Evolutionary conservation across 495 filamentous ascomycete species (phyloP), one percentile per base, ranked within the genome.

Genomic region (Aspergillus affinis): DNA sequence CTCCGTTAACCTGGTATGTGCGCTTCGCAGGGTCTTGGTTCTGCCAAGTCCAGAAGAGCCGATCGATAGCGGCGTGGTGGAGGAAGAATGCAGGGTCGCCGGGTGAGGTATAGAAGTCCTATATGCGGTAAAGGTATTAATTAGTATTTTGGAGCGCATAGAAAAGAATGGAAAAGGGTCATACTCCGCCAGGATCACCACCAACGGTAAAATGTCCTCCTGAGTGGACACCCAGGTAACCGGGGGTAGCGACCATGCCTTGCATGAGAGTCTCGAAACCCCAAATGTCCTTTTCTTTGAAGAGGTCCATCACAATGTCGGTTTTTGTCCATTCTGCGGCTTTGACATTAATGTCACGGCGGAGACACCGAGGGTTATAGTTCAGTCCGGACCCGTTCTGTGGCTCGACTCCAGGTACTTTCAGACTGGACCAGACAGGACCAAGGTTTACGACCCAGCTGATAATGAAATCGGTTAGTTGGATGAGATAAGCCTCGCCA

Each of bases 181-280:
- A n/a, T 61, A 61, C 60, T 21, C 55, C 55, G 51, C 51, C 61
- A 8, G 55, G 75, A 62, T 85, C 78, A 26, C 80, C 84, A 23
- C 74, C 85, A 20, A 86, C 78, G 6, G 77, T 77, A 65, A 79
- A 83, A 61, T 89, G 86, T 9, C 86, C 86, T 15, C 74, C 82
- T 4, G 78, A 75, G 64, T 84, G 86, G 17, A 84, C 73, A 21
- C 84, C 83, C 23, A 82, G 58, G 65, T 72, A 66, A 44, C 69
- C 48, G 20, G 27, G 19, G 4, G 49, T 23, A 5, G 52, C 50
- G 23, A 26, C 44, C 18, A 27, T 17, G 2, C 60, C 60, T 20
- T 61, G 60, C 54, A 61, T 57, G 10, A 23, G 15, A 0, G 19
- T 61, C 29, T 61, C 19, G 44, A 57, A 61, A 18, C 41, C 46